phyloP scores from a whole-genome alignment of 345 rosid genomes.

The Aethionema arabicum region DNA sequence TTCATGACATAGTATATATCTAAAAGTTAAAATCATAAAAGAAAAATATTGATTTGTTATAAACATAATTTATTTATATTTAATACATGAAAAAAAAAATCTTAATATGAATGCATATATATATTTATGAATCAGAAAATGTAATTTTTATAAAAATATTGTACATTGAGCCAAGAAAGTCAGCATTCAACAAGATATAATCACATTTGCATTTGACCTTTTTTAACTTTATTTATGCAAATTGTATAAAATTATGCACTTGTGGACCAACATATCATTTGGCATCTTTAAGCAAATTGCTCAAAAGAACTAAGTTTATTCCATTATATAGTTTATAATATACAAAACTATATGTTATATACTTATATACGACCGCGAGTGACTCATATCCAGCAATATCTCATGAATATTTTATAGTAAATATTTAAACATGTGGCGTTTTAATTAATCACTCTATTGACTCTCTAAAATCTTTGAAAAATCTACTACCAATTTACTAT shows the following conservation, averaged over 20 bases:
- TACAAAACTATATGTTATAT: no score
- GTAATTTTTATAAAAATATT: no score
- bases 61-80: no score
- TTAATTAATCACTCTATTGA: slow-evolving; percentile 7
- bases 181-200: background rate
- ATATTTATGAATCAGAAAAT: no score
- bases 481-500: background rate
- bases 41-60: no score
- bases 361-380: background rate
- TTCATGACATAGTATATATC: no score
- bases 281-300: background rate
- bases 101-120: no score
- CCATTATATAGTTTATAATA: no score
- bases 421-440: background rate
- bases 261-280: background rate
- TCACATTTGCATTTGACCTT: slow-evolving; percentile 22
- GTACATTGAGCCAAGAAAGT: slow-evolving; percentile 20
- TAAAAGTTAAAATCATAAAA: no score
- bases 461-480: background rate
- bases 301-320: background rate
- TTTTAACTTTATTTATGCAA: background rate
- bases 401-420: background rate
- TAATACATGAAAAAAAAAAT: no score
- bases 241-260: background rate
- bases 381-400: slow-evolving; percentile 4